Conservation (phyloP, 2,329 filamentous ascomycete species). For the Sporothrix dimorphospora region DNA sequence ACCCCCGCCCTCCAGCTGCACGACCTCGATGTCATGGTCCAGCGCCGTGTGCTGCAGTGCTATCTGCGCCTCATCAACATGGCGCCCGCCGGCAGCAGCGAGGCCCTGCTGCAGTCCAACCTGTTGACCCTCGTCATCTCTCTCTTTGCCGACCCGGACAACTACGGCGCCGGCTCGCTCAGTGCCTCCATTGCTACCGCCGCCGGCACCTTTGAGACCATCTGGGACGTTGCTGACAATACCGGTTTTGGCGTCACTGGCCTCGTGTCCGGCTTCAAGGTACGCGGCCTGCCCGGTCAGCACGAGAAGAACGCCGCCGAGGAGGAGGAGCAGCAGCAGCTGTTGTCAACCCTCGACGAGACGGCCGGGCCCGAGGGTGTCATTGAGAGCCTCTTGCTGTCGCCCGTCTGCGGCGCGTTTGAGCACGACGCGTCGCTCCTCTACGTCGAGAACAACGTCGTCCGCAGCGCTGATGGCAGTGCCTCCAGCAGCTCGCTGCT, state of each 20-base stretch:
- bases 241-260: slow-evolving; percentile 92
- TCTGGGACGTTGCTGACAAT: slow-evolving; percentile 96
- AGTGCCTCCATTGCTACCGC: slow-evolving; percentile 91
- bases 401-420: slow-evolving; percentile 78
- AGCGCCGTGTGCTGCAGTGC: slow-evolving; percentile 89
- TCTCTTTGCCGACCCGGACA: slow-evolving; percentile 90
- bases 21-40: slow-evolving; percentile 91
- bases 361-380: slow-evolving; percentile 64
- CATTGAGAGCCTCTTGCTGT: slow-evolving; percentile 64
- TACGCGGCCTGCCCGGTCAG: slow-evolving; percentile 71
- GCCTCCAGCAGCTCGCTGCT: slow-evolving; percentile 37
- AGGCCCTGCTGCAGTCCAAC: slow-evolving; percentile 88
- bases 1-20: slow-evolving; percentile 84
- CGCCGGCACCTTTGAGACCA: slow-evolving; percentile 84
- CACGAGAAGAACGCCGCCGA: slow-evolving; percentile 54
- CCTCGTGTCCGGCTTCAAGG: slow-evolving; percentile 75
- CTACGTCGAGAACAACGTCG: slow-evolving; percentile 56
- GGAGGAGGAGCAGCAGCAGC: slow-evolving; percentile 30
- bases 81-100: slow-evolving; percentile 80
- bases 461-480: neutral
- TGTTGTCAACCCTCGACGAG: slow-evolving; percentile 48
- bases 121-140: slow-evolving; percentile 86
- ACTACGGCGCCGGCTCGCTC: slow-evolving; percentile 80
- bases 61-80: slow-evolving; percentile 90
- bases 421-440: slow-evolving; percentile 88